Evolutionary conservation across 257 asterid species (phyloP).

Genomic region (Leonotis leonurus): DNA sequence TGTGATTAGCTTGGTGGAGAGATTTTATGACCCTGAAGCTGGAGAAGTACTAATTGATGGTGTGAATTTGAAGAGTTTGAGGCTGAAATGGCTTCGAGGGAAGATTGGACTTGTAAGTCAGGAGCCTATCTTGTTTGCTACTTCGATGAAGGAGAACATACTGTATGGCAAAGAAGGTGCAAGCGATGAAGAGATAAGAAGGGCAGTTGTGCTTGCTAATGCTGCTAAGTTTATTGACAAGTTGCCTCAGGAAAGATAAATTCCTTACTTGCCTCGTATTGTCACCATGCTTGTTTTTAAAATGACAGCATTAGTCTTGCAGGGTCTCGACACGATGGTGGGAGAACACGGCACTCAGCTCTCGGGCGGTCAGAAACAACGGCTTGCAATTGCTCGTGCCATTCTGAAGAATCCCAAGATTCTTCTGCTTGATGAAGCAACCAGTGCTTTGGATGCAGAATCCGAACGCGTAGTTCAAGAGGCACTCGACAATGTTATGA

Average conservation of each 20-base stretch:
- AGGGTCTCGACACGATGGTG: constrained; percentile 82
- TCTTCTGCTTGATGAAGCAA: constrained; percentile 87
- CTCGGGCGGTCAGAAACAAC: constrained; percentile 85
- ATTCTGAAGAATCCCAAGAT: constrained; percentile 67
- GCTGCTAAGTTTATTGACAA: constrained; percentile 69
- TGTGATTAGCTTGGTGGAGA: constrained; percentile 57
- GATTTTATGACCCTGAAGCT: constrained; percentile 66
- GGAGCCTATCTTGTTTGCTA: constrained; percentile 60
- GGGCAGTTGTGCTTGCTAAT: constrained; percentile 67
- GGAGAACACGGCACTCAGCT: constrained; percentile 83
- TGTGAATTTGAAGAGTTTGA: constrained; percentile 35
- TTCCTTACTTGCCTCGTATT: neutral
- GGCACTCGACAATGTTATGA: constrained; percentile 73
- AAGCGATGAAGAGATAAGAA: constrained; percentile 52
- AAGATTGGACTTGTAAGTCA: constrained; percentile 72
- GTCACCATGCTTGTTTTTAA: neutral
- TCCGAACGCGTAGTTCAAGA: constrained; percentile 70
- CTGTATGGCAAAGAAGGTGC: constrained; percentile 61
- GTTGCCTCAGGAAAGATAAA: constrained; percentile 41
- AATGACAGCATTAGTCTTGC: neutral
- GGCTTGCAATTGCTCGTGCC: constrained; percentile 80
- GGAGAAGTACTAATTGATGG: constrained; percentile 62
- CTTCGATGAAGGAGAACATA: constrained; percentile 54
- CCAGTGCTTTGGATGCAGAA: constrained; percentile 79
- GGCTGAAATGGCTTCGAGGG: constrained; percentile 51